Evolutionary conservation across 2,329 filamentous ascomycete species (phyloP).

Genomic region (Verticillium longisporum): DNA sequence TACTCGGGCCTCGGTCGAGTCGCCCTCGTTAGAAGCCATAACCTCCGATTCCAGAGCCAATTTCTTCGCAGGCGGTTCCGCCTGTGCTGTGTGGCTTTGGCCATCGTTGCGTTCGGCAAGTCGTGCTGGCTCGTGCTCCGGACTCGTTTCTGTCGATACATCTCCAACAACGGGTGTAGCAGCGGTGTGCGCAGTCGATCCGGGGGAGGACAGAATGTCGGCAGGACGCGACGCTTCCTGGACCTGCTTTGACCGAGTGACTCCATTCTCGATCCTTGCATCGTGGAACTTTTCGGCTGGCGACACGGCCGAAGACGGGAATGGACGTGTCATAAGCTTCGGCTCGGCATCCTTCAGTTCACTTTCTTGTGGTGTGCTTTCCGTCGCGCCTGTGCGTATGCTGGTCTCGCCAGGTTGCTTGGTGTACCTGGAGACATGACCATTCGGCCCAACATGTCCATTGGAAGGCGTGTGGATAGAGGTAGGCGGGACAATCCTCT

Average conservation of each 20-base stretch:
- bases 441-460: not conserved
- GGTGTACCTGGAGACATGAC: not conserved
- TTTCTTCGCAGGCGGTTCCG: slow-evolving; percentile 18
- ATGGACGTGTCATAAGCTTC: not conserved
- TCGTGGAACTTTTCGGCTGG: not conserved
- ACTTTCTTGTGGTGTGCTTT: not conserved
- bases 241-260: not conserved
- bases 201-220: slow-evolving; percentile 39
- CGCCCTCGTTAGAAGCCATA: slow-evolving; percentile 2
- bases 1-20: slow-evolving; percentile 10
- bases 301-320: not conserved
- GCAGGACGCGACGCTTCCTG: not conserved
- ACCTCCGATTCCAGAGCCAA: slow-evolving; percentile 4
- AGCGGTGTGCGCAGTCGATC: slow-evolving; percentile 66
- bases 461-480: not conserved
- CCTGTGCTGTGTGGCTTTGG: slow-evolving; percentile 21
- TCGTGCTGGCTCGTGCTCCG: slow-evolving; percentile 58
- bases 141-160: slow-evolving; percentile 67
- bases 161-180: slow-evolving; percentile 64
- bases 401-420: not conserved
- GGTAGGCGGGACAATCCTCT: not conserved
- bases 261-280: not conserved
- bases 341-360: not conserved
- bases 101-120: slow-evolving; percentile 41
- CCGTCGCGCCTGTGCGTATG: not conserved